phyloP scores from a whole-genome alignment of 805 yeast species.

The Candida montana region DNA sequence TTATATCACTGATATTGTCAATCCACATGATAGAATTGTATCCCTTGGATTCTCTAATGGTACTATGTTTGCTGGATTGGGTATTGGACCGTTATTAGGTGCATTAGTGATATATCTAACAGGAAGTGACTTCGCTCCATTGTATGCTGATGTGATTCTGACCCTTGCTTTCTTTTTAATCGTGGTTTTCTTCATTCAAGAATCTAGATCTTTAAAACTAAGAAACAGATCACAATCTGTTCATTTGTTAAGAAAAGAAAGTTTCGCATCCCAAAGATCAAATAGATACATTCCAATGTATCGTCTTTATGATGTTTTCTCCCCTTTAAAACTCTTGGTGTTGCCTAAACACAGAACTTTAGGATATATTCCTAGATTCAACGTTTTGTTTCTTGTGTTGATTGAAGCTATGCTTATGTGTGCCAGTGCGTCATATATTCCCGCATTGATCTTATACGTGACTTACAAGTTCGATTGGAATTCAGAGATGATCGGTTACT shows the following conservation, averaged over 20 bases:
- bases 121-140: conserved; percentile 26
- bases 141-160: conserved; percentile 26
- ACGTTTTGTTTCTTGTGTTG: conserved; percentile 43
- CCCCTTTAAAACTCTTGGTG: conserved; percentile 54
- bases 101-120: conserved; percentile 31
- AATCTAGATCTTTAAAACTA: conserved; percentile 56
- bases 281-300: conserved; percentile 6
- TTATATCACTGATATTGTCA: conserved; percentile 70
- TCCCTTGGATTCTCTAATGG: conserved; percentile 58
- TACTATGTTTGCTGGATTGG: conserved; percentile 52
- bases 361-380: conserved; percentile 35
- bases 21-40: conserved; percentile 51
- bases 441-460: conserved; percentile 45
- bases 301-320: conserved; percentile 22
- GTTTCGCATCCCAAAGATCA: conserved; percentile 28
- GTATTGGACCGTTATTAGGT: conserved; percentile 60
- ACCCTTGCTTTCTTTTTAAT: conserved; percentile 31
- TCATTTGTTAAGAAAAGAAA: conserved; percentile 26
- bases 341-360: conserved; percentile 34
- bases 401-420: conserved; percentile 40
- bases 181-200: conserved; percentile 43
- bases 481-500: conserved; percentile 49
- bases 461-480: conserved; percentile 50
- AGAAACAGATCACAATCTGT: conserved; percentile 45
- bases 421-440: conserved; percentile 36